Percentiles rank a stretch among this genome's conserved stretches.
These are phyloP conservation scores for Leccinum fuscescens DNA, from an alignment of 1,284 basidiomycete species.

Conservation along the genomic window DNA sequence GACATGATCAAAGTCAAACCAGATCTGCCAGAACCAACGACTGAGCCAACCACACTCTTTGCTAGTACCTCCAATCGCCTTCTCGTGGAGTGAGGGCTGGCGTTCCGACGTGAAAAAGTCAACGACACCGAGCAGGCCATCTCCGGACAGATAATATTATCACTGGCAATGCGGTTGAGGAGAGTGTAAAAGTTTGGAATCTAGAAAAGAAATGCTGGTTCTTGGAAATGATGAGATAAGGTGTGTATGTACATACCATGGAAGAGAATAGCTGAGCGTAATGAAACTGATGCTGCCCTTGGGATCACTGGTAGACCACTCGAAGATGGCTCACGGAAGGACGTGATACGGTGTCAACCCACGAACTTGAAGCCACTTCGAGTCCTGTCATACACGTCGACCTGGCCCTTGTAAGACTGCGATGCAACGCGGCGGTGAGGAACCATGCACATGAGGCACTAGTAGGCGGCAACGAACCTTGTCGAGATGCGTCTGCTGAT, in stretches of 20 bases:
- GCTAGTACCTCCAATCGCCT: slow-evolving; percentile 68
- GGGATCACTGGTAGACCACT: slow-evolving; percentile 51
- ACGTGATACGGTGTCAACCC: slow-evolving; percentile 9
- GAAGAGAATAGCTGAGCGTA: slow-evolving; percentile 75
- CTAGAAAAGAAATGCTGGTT: slow-evolving; percentile 31
- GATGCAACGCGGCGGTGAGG: not conserved
- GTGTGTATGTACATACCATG: slow-evolving; percentile 46
- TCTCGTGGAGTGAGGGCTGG: slow-evolving; percentile 54
- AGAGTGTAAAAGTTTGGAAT: slow-evolving; percentile 72
- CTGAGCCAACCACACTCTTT: slow-evolving; percentile 74
- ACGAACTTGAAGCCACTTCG: slow-evolving; percentile 29
- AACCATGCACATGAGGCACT: not conserved
- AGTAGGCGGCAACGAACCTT: slow-evolving; percentile 31
- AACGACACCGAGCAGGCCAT: slow-evolving; percentile 69
- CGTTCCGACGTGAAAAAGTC: slow-evolving; percentile 80
- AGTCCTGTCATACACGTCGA: slow-evolving; percentile 68
- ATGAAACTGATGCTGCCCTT: slow-evolving; percentile 60
- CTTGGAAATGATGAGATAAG: not conserved
- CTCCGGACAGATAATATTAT: slow-evolving; percentile 61
- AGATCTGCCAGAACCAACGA: slow-evolving; percentile 81
- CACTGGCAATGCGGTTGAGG: slow-evolving; percentile 58
- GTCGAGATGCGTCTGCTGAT: slow-evolving; percentile 44
- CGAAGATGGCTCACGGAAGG: slow-evolving; percentile 63
- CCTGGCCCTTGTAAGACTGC: slow-evolving; percentile 69
- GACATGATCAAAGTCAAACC: slow-evolving; percentile 82